phyloP scores from a whole-genome alignment of 208 protist species.

The Leishmania braziliensis region DNA sequence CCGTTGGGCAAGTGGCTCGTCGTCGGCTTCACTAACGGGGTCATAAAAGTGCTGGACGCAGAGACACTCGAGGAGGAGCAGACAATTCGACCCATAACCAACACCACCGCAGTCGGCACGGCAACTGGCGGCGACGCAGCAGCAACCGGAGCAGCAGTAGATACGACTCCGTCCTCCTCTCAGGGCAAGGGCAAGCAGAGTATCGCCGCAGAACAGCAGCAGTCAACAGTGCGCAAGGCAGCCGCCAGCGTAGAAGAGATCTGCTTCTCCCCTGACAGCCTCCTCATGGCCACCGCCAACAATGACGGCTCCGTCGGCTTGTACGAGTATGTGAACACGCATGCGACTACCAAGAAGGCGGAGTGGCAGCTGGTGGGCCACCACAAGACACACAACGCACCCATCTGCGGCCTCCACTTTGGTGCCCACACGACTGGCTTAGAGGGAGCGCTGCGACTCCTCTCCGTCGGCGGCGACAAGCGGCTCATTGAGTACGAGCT shows the following conservation, averaged over 20 bases:
- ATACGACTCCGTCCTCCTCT: not conserved
- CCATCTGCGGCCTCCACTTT: constrained; percentile 93
- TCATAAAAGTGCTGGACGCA: constrained; percentile 91
- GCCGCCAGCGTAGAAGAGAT: constrained; percentile 73
- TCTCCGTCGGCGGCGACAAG: constrained; percentile 94
- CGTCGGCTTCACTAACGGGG: constrained; percentile 93
- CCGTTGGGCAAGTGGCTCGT: constrained; percentile 79
- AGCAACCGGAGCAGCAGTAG: not conserved
- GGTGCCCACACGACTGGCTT: constrained; percentile 39
- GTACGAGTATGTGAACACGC: constrained; percentile 67
- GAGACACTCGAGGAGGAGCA: constrained; percentile 83
- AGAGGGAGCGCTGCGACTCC: constrained; percentile 61
- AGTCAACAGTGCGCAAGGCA: constrained; percentile 48
- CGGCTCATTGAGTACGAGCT: constrained; percentile 95
- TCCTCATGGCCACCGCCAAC: constrained; percentile 82
- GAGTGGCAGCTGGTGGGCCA: constrained; percentile 94
- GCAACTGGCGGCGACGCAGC: not conserved
- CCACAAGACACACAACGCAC: constrained; percentile 89
- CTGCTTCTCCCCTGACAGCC: constrained; percentile 81
- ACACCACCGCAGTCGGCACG: not conserved
- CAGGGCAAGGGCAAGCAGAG: not conserved
- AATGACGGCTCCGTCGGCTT: constrained; percentile 86
- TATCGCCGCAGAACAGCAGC: not conserved
- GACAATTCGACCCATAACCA: constrained; percentile 50
- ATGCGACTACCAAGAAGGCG: constrained; percentile 23